A percentile compares a stretch with the other conserved stretches of the same genome.
These are phyloP conservation scores for Porcisia hertigi DNA, from an alignment of 208 protist genomes.

Conservation along the genomic window DNA sequence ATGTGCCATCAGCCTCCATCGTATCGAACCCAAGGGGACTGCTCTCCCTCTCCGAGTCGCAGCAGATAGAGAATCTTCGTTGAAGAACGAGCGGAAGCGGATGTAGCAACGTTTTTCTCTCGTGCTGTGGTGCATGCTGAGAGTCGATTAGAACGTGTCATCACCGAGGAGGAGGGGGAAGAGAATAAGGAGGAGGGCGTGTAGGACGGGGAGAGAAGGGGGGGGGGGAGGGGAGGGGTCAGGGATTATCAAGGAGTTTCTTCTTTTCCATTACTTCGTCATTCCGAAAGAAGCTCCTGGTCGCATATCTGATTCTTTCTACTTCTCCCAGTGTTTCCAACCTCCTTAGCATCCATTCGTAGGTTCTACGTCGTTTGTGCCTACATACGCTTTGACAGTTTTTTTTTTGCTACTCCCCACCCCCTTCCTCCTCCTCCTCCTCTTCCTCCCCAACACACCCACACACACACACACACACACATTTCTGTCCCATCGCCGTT, in stretches of 20 bases:
- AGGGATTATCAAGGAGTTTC: background rate
- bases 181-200: background rate
- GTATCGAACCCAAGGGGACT: background rate
- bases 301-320: background rate
- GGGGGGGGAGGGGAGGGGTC: background rate
- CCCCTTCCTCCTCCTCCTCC: too few relatives aligned
- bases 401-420: too few relatives aligned
- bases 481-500: too few relatives aligned
- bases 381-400: too few relatives aligned
- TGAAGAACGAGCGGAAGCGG: background rate
- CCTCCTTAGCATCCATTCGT: background rate
- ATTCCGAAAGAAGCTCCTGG: background rate
- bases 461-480: too few relatives aligned
- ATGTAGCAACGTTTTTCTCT: background rate
- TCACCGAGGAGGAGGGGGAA: background rate
- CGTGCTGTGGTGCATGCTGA: background rate
- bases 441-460: too few relatives aligned
- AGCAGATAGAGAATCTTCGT: conserved; percentile 6
- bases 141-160: background rate
- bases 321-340: background rate
- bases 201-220: too few relatives aligned
- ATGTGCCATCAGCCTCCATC: background rate
- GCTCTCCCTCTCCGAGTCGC: background rate
- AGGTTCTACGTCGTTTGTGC: too few relatives aligned
- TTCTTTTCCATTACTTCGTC: too few relatives aligned